Evolutionary conservation across 768 basidiomycete genomes (phyloP).

Genomic region (Crassisporium funariophilum): DNA sequence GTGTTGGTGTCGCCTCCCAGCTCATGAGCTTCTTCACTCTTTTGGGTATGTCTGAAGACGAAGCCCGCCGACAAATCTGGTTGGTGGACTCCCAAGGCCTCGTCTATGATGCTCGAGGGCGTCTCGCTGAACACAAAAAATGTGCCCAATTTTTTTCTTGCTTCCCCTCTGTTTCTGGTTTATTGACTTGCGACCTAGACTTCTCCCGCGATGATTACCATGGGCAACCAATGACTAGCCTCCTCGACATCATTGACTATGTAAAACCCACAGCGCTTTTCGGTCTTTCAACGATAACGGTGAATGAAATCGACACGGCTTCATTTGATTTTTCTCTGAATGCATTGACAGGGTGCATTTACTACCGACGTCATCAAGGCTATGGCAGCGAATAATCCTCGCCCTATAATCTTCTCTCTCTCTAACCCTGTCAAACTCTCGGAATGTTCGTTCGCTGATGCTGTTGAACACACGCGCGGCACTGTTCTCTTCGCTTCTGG

Average conservation of each 20-base stretch:
- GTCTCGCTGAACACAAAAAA: conserved; percentile 82
- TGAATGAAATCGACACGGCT: conserved; percentile 20
- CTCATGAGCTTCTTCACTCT: conserved; percentile 87
- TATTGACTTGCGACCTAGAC: conserved; percentile 43
- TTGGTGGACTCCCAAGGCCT: conserved; percentile 88
- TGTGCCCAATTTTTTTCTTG: conserved; percentile 37
- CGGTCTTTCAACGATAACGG: conserved; percentile 85
- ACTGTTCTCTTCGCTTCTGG: conserved; percentile 85
- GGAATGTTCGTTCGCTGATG: conserved; percentile 80
- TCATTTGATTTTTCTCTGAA: not conserved
- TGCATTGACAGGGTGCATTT: conserved; percentile 63
- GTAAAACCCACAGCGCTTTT: conserved; percentile 89
- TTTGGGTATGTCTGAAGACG: conserved; percentile 72
- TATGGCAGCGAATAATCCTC: conserved; percentile 79
- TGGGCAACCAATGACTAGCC: conserved; percentile 72
- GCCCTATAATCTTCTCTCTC: conserved; percentile 91
- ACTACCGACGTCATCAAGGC: conserved; percentile 64
- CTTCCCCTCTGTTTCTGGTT: not conserved
- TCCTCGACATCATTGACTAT: conserved; percentile 76
- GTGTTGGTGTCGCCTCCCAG: conserved; percentile 91
- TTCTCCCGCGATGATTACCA: conserved; percentile 83
- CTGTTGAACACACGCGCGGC: conserved; percentile 71
- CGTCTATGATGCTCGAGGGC: conserved; percentile 73
- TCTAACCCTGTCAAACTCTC: conserved; percentile 86
- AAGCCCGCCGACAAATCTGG: conserved; percentile 79